A percentile compares a stretch with the other conserved stretches of the same genome.
These are phyloP conservation scores for Cercospora zeina DNA, from an alignment of 2,329 filamentous ascomycete species.

Conservation along the genomic window DNA sequence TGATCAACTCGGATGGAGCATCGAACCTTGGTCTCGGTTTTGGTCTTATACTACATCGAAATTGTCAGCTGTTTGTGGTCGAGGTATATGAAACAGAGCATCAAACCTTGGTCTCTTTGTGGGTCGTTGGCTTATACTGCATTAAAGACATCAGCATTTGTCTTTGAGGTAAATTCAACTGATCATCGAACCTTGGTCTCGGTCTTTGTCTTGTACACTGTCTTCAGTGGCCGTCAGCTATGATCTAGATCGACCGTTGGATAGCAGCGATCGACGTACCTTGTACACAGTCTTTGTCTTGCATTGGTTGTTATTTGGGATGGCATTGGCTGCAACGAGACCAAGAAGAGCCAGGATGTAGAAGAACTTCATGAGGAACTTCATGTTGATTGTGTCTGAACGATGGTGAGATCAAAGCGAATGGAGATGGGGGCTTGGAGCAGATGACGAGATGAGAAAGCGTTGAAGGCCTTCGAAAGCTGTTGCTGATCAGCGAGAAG, in stretches of 20 bases:
- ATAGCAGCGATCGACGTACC: background rate
- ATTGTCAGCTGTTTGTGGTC: background rate
- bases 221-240: background rate
- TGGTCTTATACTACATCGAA: background rate
- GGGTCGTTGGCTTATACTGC: conserved; percentile 1
- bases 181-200: background rate
- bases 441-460: background rate
- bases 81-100: background rate
- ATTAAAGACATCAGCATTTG: background rate
- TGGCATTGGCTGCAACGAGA: conserved; percentile 13
- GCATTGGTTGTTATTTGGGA: conserved; percentile 9
- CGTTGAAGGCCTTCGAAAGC: background rate
- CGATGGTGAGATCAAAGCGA: background rate
- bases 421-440: background rate
- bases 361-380: conserved; percentile 8
- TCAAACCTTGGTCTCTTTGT: background rate
- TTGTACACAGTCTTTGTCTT: conserved; percentile 13
- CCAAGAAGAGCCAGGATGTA: conserved; percentile 9
- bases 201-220: background rate
- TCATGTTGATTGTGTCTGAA: conserved; percentile 3
- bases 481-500: background rate
- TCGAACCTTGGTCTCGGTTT: conserved; percentile 2
- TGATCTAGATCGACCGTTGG: background rate
- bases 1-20: background rate
- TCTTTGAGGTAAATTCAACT: background rate